These are phyloP conservation scores for Trametes gibbosa DNA, from an alignment of 768 basidiomycete genomes.

Conservation along the genomic window DNA sequence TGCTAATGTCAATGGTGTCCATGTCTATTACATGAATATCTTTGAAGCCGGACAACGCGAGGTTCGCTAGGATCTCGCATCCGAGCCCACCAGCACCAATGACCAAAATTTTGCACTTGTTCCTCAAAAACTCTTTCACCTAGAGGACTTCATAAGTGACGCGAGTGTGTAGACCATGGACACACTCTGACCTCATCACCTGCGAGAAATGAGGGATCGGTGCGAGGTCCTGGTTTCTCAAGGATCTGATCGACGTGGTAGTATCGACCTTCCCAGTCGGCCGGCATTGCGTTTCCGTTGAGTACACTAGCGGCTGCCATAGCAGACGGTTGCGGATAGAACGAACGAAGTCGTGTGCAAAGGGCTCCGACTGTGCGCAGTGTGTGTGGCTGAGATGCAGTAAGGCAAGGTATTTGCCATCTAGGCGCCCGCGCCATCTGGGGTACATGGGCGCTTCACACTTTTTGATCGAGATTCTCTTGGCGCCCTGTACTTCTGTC, in stretches of 20 bases:
- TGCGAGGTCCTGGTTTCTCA: slow-evolving; percentile 84
- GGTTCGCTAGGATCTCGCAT: slow-evolving; percentile 95
- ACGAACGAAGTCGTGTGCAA: not conserved
- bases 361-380: not conserved
- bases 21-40: slow-evolving; percentile 99
- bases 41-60: slow-evolving; percentile 94
- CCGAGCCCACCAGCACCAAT: slow-evolving; percentile 98
- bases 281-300: slow-evolving; percentile 36
- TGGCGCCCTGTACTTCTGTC: not conserved
- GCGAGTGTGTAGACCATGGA: not conserved
- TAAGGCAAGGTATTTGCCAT: not conserved
- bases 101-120: slow-evolving; percentile 88
- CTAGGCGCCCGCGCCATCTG: slow-evolving; percentile 10
- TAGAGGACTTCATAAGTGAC: slow-evolving; percentile 32
- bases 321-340: not conserved
- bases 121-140: slow-evolving; percentile 86
- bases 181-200: slow-evolving; percentile 66
- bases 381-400: slow-evolving; percentile 1
- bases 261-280: slow-evolving; percentile 65
- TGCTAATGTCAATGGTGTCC: slow-evolving; percentile 99
- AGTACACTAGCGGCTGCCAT: slow-evolving; percentile 16
- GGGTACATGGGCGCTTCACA: slow-evolving; percentile 9
- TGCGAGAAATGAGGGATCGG: slow-evolving; percentile 77
- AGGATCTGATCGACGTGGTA: slow-evolving; percentile 84
- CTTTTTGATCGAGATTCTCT: slow-evolving; percentile 10